Percentiles rank a stretch among this genome's conserved stretches.
phyloP scores from a whole-genome alignment of 164 flowering plant genomes.

The Magnolia officinalis region DNA sequence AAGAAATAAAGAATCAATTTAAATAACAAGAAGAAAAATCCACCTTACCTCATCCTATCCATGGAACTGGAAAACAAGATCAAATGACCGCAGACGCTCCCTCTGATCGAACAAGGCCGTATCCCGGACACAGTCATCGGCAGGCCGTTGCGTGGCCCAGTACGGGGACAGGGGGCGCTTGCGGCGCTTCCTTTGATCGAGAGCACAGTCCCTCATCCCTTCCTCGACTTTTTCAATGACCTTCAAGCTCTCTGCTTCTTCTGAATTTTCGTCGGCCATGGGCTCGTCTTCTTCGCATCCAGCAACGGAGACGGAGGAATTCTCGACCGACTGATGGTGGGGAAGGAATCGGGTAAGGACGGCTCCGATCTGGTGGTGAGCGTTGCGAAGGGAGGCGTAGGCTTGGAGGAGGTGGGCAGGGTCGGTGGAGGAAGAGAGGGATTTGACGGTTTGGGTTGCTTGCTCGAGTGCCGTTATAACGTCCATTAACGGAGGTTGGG shows the following conservation, averaged over 20 bases:
- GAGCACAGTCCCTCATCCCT: constrained; percentile 6
- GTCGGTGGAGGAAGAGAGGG: background rate
- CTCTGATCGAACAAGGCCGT: background rate
- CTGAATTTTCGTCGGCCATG: background rate
- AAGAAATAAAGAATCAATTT: background rate
- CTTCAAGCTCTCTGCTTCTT: background rate
- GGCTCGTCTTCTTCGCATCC: constrained; percentile 1
- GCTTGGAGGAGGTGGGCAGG: background rate
- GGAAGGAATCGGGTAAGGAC: background rate
- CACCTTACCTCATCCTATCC: background rate
- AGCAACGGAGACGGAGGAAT: background rate
- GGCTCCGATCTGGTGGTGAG: constrained; percentile 1
- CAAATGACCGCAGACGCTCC: background rate
- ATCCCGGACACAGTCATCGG: background rate
- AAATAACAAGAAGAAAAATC: too few relatives aligned
- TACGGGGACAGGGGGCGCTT: constrained; percentile 6
- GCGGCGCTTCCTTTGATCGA: constrained; percentile 1
- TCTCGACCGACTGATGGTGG: background rate
- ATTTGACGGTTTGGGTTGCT: background rate
- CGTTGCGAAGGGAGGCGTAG: constrained; percentile 2
- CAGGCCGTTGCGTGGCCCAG: background rate
- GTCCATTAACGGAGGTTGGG: background rate
- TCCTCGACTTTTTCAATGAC: constrained; percentile 1
- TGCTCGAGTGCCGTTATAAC: constrained; percentile 7
- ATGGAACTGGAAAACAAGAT: constrained; percentile 9